Evolutionary conservation across 75 land plant species (phyloP).

Genomic region (Cunninghamia lanceolata): DNA sequence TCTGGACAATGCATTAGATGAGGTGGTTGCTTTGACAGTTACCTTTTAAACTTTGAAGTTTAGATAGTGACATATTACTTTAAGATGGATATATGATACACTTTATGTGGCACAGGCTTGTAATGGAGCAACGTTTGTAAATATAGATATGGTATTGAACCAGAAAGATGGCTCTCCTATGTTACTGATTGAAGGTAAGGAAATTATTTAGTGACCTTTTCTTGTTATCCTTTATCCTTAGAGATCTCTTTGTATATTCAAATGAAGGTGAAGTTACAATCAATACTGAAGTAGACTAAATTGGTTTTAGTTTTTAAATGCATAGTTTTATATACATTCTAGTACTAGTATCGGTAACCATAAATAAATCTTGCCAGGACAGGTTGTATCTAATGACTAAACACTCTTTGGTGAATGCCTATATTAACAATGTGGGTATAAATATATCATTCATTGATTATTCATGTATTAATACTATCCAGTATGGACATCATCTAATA

Average conservation of each 20-base stretch:
- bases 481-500: too few species aligned
- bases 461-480: too few species aligned
- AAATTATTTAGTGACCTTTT: not conserved
- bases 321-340: not conserved
- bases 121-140: constrained; percentile 81
- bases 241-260: not conserved
- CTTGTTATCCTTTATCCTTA: not conserved
- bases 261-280: not conserved
- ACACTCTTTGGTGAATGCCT: too few species aligned
- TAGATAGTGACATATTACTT: not conserved
- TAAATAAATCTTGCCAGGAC: not conserved
- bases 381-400: not conserved
- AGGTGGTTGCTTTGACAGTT: constrained; percentile 39
- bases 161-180: constrained; percentile 58
- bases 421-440: not conserved
- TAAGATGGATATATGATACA: not conserved
- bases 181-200: constrained; percentile 82
- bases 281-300: not conserved
- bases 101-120: constrained; percentile 40
- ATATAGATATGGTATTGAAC: constrained; percentile 55
- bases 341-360: not conserved
- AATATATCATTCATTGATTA: too few species aligned
- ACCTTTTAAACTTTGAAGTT: not conserved
- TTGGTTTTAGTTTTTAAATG: not conserved
- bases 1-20: constrained; percentile 92